Base-by-base conservation (phyloP, 1,284 basidiomycete genomes). In the Papiliotrema laurentii region DNA sequence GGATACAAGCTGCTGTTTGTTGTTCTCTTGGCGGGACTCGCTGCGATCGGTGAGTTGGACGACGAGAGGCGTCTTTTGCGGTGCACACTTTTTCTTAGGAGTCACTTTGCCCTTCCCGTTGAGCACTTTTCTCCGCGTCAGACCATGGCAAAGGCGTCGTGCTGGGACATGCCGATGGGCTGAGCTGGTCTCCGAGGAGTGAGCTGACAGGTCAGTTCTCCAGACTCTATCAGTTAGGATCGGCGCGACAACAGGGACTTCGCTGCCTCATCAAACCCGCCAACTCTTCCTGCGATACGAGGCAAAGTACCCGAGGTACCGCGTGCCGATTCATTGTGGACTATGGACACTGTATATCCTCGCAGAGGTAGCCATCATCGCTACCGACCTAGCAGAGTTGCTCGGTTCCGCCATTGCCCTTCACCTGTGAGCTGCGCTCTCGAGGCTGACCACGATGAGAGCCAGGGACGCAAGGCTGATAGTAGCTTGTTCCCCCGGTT, bases 1-100 rank as follows among this genome's bases (percentile, higher is more conserved):
- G 90, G 90, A 0, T 94, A 92, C 76, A 82, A 83, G 58, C 79
- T 94, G 27, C 79, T 96, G 33, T 92, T 93, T 65, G 80, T 94
- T 43, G 84, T 96, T 11, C 78, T 96, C 2, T 66, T 94, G 16
- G 81, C 91, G 0, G 88, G 89, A 18, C 61, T 92, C n/a, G 84
- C 89, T 48, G 91, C 89, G 24, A 65, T 71, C 10, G 59, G 69
- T 69, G 48, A 54, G 66, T 67, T 18, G n/a, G n/a, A n/a, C n/a
- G n/a, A n/a, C n/a, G n/a, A n/a, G n/a, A n/a, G n/a, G n/a, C n/a
- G n/a, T n/a, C n/a, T n/a, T n/a, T n/a, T n/a, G n/a, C n/a, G n/a
- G n/a, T n/a, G n/a, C n/a, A n/a, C n/a, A n/a, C n/a, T n/a, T n/a
- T n/a, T n/a, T n/a, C n/a, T n/a, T n/a, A n/a, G n/a, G n/a, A n/a